Evolutionary conservation across 2,329 filamentous ascomycete genomes (phyloP), one percentile per base, ranked within the genome.

Genomic region (Fusarium lateritium): DNA sequence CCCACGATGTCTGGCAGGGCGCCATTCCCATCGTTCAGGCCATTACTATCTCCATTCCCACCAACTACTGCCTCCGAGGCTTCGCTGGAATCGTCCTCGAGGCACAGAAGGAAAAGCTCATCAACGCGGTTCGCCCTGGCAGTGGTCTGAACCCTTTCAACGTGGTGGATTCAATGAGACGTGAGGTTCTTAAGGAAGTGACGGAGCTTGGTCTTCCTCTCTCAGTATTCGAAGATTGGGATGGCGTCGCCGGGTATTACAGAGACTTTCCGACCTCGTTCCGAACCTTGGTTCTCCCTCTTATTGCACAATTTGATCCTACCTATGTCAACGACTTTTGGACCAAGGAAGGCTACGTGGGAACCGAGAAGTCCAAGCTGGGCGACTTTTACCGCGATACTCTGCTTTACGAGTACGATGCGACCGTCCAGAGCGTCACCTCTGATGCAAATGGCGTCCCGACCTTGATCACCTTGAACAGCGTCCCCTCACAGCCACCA

Each of bases 1-100:
- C 67, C 2, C 19, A 56, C 17, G 71, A 53, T 5, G 53, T 74
- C 43, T 74, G 72, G 72, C 47, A 71, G 13, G 72, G 72, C 5
- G 56, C 53, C 14, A 65, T 72, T 5, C 36, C 67, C 14, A 31
- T 72, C 9, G 60, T 73, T 4, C 67, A 71, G 39, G 68, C 63
- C 2, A 28, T 65, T 8, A 68, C 71, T 7, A 42, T 65, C 10
- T 69, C 65, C 3, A 67, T 43, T 4, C 70, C 70, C 36, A 62
- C 67, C 40, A 65, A 65, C 36, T 63, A 38, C 9, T 40, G 38
- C 5, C 45, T 70, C 17, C 54, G 63, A 21, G 59, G 52, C 7
- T 53, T 71, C 4, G 53, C 47, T 7, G 62, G 62, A 2, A 36
- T 67, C 2, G 46, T 71, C 5, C 40, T 67, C 2, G 33, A 33